These are phyloP conservation scores for Azolla pinnata DNA, from an alignment of 75 land plant genomes.

Conservation along the genomic window DNA sequence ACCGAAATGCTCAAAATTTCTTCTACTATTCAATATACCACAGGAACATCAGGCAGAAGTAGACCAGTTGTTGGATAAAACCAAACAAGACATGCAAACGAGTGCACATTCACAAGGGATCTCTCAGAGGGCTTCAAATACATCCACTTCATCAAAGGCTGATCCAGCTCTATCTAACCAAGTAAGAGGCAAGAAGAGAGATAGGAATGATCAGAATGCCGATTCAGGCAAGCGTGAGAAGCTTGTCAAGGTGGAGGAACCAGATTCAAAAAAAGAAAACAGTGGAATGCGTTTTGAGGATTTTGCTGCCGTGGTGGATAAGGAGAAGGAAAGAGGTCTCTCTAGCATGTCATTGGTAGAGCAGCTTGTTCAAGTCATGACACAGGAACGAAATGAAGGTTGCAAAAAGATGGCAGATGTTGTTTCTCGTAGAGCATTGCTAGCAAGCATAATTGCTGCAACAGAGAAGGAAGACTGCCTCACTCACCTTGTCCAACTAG, in stretches of 20 bases:
- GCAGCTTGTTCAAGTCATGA: constrained; percentile 70
- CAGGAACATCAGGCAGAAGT: constrained; percentile 97
- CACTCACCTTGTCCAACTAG: constrained; percentile 59
- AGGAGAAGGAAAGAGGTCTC: constrained; percentile 75
- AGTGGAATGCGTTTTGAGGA: constrained; percentile 57
- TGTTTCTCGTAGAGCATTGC: constrained; percentile 37
- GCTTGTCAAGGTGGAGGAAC: constrained; percentile 44
- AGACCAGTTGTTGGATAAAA: constrained; percentile 67
- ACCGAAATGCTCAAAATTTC: too few relatives aligned
- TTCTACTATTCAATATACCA: neutral
- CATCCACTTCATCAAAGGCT: constrained; percentile 5
- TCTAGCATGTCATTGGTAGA: constrained; percentile 55
- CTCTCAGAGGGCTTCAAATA: constrained; percentile 66
- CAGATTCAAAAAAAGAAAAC: constrained; percentile 48
- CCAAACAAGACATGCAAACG: constrained; percentile 89
- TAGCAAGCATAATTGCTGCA: constrained; percentile 72
- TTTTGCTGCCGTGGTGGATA: constrained; percentile 61
- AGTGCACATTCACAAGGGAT: constrained; percentile 69
- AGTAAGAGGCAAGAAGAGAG: constrained; percentile 81
- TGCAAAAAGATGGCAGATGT: constrained; percentile 55
- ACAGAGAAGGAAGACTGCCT: constrained; percentile 85
- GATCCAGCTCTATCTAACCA: constrained; percentile 6
- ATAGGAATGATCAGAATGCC: constrained; percentile 54
- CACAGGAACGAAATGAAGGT: constrained; percentile 43
- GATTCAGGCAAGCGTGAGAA: constrained; percentile 66